Conservation (phyloP, 2,329 filamentous ascomycete genomes). For the Daldinia sp. region DNA sequence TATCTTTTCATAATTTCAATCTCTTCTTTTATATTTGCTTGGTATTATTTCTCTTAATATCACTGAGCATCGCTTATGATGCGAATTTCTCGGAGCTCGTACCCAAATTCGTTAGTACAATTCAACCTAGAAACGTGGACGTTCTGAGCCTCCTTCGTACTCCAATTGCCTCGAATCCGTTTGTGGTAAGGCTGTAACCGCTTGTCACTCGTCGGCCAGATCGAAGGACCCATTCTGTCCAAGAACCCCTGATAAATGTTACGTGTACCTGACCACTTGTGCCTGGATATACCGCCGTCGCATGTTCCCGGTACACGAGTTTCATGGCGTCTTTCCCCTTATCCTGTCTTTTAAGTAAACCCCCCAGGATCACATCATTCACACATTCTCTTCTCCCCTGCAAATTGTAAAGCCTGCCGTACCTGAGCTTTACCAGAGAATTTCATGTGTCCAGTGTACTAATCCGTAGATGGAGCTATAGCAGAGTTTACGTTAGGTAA, state of each 20-base stretch:
- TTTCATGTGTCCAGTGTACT: constrained; percentile 17
- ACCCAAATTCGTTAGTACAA: constrained; percentile 4
- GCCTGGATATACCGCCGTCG: constrained; percentile 16
- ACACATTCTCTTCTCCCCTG: constrained; percentile 21
- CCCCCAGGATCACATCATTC: constrained; percentile 36
- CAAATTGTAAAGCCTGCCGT: constrained; percentile 19
- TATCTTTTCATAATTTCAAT: neutral
- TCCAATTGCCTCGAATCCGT: constrained; percentile 30
- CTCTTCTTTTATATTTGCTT: neutral
- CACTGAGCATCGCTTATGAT: neutral
- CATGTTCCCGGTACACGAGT: constrained; percentile 33
- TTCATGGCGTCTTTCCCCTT: constrained; percentile 18
- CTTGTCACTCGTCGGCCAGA: constrained; percentile 40
- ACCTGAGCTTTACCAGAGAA: constrained; percentile 19
- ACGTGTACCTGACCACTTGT: constrained; percentile 31
- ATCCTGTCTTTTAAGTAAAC: constrained; percentile 25
- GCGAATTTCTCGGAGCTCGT: neutral
- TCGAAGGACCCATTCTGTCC: constrained; percentile 37
- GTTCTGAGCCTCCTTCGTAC: constrained; percentile 23
- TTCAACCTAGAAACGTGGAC: constrained; percentile 8
- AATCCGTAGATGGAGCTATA: constrained; percentile 22
- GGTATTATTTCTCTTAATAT: neutral
- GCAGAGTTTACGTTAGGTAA: constrained; percentile 43
- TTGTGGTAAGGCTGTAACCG: constrained; percentile 45
- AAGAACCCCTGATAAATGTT: constrained; percentile 36